These are phyloP conservation scores for Didymella exigua DNA, from an alignment of 2,329 filamentous ascomycete genomes.

Conservation along the genomic window DNA sequence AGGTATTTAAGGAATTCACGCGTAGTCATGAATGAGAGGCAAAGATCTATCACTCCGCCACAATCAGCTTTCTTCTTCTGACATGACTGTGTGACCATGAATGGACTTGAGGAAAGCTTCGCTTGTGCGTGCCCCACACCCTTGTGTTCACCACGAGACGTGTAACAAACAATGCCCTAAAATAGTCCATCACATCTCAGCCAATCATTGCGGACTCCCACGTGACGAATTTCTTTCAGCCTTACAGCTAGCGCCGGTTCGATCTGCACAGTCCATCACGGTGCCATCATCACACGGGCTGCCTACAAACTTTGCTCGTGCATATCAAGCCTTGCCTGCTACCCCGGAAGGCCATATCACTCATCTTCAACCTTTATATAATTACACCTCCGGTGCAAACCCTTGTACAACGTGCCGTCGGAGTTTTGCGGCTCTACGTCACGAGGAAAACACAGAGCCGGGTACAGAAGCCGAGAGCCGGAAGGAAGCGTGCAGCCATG, in stretches of 20 bases:
- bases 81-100: background rate
- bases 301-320: background rate
- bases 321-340: background rate
- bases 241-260: conserved; percentile 4
- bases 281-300: conserved; percentile 13
- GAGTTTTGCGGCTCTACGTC: conserved; percentile 27
- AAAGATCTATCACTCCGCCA: background rate
- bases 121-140: background rate
- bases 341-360: background rate
- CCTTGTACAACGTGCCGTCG: conserved; percentile 1
- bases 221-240: conserved; percentile 12
- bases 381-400: background rate
- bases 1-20: background rate
- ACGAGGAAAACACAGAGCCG: conserved; percentile 26
- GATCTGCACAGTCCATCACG: conserved; percentile 27
- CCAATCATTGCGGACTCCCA: conserved; percentile 8
- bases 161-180: background rate
- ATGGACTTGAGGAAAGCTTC: background rate
- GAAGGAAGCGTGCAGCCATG: conserved; percentile 10
- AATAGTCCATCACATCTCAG: background rate
- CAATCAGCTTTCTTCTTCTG: background rate
- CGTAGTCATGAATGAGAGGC: conserved; percentile 1
- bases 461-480: conserved; percentile 14
- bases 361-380: background rate
- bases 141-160: background rate